Evolutionary conservation across 1,139 yeast species (phyloP), one percentile per base, ranked within the genome.

Genomic region (Pneumocystis wakefieldiae): DNA sequence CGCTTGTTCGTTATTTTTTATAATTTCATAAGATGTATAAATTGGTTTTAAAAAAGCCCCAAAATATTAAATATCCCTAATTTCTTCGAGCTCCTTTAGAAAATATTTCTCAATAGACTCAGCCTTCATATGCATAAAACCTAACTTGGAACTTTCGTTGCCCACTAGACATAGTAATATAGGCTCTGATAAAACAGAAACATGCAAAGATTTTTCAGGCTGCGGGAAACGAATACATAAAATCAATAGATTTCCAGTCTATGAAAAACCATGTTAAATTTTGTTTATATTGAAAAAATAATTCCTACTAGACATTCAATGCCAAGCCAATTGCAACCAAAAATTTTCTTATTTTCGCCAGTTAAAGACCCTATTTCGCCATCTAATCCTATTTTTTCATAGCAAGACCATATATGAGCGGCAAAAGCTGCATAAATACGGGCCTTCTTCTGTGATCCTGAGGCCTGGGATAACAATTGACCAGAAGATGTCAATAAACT

Each of bases 341-440:
- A 48, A 1, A 29, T 24, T 48, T 48, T 48, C 14, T 24, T 48
- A 48, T 48, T 48, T 48, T 14, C 32, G 28, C 28, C 28, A 2
- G 32, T 48, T 19, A 48, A 24, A 48, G 55, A 48, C 6, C 55
- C 55, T 24, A 48, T 24, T 17, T 48, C n/a, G 1, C 55, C 55
- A 12, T 48, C 55, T 48, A 8, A 14, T 29, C 59, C 59, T 10
- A 57, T 17, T 57, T 57, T 57, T 10, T 57, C 29, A 39, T 57
- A 57, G 17, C 7, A 10, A 57, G 41, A 37, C 59, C 59, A 57
- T 37, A 57, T 29, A 1, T 37, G 42, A 3, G 59, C 41, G 1
- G 59, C 59, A 19, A 57, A 19, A 10, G 59, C 59, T 12, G 59
- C 59, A 39, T 57, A 29, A 57, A 39, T 57, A 57, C 42, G 59